phyloP scores from a whole-genome alignment of 2,329 filamentous ascomycete genomes.

The Exophiala bonariae region DNA sequence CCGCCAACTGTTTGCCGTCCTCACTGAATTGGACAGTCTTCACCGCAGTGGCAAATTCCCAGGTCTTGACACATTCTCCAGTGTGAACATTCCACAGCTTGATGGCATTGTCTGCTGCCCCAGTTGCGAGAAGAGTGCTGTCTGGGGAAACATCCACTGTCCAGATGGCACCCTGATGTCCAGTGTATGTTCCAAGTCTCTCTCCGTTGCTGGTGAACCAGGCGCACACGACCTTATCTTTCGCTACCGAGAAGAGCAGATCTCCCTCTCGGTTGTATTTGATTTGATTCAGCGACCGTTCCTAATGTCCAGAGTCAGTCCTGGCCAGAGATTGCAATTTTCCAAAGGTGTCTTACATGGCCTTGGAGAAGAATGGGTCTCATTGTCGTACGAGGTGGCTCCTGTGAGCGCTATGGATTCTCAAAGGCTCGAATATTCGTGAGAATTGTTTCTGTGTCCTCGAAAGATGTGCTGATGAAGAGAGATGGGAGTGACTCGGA shows the following conservation, averaged over 20 bases:
- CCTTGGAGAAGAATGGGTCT: constrained; percentile 94
- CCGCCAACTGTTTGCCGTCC: constrained; percentile 85
- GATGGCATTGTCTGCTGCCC: constrained; percentile 97
- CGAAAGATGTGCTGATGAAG: background rate
- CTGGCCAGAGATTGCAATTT: constrained; percentile 19
- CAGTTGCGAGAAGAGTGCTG: constrained; percentile 86
- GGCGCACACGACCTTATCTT: constrained; percentile 94
- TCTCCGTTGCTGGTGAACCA: constrained; percentile 99
- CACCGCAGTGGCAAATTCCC: constrained; percentile 96
- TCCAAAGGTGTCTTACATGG: constrained; percentile 58
- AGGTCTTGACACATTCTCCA: constrained; percentile 90
- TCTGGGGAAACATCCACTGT: constrained; percentile 96
- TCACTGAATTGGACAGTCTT: constrained; percentile 98
- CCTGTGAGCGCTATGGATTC: background rate
- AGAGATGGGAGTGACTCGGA: constrained; percentile 1
- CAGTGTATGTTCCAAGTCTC: constrained; percentile 92
- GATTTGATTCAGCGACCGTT: constrained; percentile 93
- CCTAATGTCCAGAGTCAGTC: constrained; percentile 47
- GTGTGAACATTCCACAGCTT: constrained; percentile 94
- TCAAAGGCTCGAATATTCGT: too few relatives aligned
- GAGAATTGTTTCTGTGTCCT: background rate
- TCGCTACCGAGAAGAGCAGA: constrained; percentile 90
- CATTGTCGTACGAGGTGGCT: constrained; percentile 61
- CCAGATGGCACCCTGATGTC: constrained; percentile 98
- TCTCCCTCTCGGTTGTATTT: constrained; percentile 96